A percentile compares a stretch with the other conserved stretches of the same genome.
phyloP scores from a whole-genome alignment of 2,329 filamentous ascomycete genomes.

The Davidsoniella eucalypti region DNA sequence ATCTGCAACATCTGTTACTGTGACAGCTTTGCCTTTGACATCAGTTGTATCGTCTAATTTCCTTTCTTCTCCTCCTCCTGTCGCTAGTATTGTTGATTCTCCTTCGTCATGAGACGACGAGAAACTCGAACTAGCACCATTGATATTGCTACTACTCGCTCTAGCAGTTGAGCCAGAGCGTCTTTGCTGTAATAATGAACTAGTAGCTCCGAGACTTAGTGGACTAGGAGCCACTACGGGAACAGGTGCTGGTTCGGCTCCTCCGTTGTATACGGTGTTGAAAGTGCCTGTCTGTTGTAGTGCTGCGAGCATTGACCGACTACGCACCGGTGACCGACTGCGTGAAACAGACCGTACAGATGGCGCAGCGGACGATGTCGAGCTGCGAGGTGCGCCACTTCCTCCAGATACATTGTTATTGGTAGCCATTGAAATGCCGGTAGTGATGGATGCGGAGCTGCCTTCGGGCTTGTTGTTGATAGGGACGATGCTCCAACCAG shows the following conservation, averaged over 20 bases:
- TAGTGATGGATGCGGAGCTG: slow-evolving; percentile 17
- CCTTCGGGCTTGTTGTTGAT: slow-evolving; percentile 34
- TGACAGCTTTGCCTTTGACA: slow-evolving; percentile 27
- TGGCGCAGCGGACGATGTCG: slow-evolving; percentile 14
- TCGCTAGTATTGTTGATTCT: not conserved
- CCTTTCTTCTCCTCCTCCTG: slow-evolving; percentile 8
- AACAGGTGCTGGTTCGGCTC: slow-evolving; percentile 5
- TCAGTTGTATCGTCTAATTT: slow-evolving; percentile 14
- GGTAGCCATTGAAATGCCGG: slow-evolving; percentile 13
- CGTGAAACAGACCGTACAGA: slow-evolving; percentile 9
- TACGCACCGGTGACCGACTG: slow-evolving; percentile 9
- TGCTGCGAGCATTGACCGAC: slow-evolving; percentile 13
- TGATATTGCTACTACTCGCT: slow-evolving; percentile 4
- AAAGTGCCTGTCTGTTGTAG: slow-evolving; percentile 11
- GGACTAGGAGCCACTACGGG: slow-evolving; percentile 6
- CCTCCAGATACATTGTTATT: too few relatives aligned
- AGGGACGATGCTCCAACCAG: slow-evolving; percentile 48
- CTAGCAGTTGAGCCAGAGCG: slow-evolving; percentile 8
- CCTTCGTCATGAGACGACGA: too few relatives aligned
- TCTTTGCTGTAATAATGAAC: slow-evolving; percentile 12
- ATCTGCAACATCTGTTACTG: slow-evolving; percentile 26
- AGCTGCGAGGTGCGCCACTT: not conserved
- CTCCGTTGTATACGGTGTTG: slow-evolving; percentile 7
- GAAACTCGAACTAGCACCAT: not conserved
- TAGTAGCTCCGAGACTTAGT: slow-evolving; percentile 7